Percentiles rank a stretch among this genome's conserved stretches.
Evolutionary conservation across 768 basidiomycete genomes (phyloP).

Genomic region (Mycena belliarum): DNA sequence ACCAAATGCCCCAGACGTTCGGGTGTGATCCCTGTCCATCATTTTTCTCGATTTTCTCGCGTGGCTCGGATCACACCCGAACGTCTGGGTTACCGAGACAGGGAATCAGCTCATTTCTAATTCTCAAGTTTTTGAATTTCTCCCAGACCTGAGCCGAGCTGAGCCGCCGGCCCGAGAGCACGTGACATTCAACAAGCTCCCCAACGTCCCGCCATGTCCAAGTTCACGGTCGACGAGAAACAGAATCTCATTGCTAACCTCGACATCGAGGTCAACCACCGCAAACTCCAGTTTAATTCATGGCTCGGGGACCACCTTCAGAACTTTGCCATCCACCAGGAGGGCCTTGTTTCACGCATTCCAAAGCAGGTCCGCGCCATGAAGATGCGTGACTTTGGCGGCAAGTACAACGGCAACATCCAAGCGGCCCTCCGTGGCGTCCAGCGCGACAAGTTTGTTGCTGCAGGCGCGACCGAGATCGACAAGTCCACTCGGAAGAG

Average conservation of each 20-base stretch:
- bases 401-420: constrained; percentile 75
- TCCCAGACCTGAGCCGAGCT: too few relatives aligned
- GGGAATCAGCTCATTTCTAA: too few relatives aligned
- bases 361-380: constrained; percentile 73
- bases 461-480: constrained; percentile 56
- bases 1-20: too few relatives aligned
- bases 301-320: constrained; percentile 75
- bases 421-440: constrained; percentile 70
- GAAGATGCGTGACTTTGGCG: constrained; percentile 76
- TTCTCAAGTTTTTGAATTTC: too few relatives aligned
- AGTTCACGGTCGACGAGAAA: constrained; percentile 69
- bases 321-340: constrained; percentile 74
- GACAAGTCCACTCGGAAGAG: constrained; percentile 72
- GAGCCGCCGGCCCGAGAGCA: too few relatives aligned
- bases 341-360: constrained; percentile 71
- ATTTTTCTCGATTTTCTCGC: too few relatives aligned
- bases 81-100: too few relatives aligned
- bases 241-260: constrained; percentile 74
- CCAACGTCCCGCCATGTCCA: constrained; percentile 16
- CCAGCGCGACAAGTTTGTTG: constrained; percentile 62
- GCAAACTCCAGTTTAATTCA: constrained; percentile 71
- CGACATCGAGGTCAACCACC: constrained; percentile 81
- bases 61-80: too few relatives aligned
- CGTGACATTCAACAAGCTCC: neutral
- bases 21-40: too few relatives aligned